These are phyloP conservation scores for Cercospora sp. DNA, from an alignment of 2,329 filamentous ascomycete genomes.

Conservation along the genomic window DNA sequence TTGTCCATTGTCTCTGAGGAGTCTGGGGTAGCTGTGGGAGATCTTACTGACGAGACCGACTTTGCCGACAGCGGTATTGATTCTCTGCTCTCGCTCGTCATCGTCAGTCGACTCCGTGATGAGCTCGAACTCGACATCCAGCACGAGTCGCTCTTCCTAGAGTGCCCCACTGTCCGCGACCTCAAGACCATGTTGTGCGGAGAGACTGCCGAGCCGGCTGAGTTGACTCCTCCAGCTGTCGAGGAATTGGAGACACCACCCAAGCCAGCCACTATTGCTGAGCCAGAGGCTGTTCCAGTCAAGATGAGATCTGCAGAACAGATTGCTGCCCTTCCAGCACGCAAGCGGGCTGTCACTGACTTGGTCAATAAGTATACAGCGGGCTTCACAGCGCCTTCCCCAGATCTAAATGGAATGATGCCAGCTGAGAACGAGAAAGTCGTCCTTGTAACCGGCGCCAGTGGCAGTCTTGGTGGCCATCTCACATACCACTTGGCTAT, in stretches of 20 bases:
- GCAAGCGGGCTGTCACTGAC: slow-evolving; percentile 23
- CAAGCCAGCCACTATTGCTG: background rate
- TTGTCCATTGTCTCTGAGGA: background rate
- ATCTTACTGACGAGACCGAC: background rate
- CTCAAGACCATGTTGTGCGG: background rate
- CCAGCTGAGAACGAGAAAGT: slow-evolving; percentile 3
- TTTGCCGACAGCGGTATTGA: background rate
- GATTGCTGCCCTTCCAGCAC: slow-evolving; percentile 5
- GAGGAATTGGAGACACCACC: background rate
- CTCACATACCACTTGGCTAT: slow-evolving; percentile 38
- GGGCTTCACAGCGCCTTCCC: slow-evolving; percentile 23
- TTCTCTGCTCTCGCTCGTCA: slow-evolving; percentile 41
- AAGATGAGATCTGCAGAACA: background rate
- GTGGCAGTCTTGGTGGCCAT: slow-evolving; percentile 45
- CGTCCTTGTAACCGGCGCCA: slow-evolving; percentile 39
- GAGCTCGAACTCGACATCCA: slow-evolving; percentile 37
- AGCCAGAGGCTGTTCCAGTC: background rate
- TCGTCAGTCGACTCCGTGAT: slow-evolving; percentile 38
- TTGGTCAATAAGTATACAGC: slow-evolving; percentile 32
- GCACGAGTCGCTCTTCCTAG: slow-evolving; percentile 29
- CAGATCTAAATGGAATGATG: background rate
- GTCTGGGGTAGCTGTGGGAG: background rate
- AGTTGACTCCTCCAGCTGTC: background rate
- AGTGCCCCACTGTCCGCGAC: slow-evolving; percentile 25
- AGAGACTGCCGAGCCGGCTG: background rate